Conservation (phyloP, 148 eudicot genomes). For the Talinum fruticosum region DNA sequence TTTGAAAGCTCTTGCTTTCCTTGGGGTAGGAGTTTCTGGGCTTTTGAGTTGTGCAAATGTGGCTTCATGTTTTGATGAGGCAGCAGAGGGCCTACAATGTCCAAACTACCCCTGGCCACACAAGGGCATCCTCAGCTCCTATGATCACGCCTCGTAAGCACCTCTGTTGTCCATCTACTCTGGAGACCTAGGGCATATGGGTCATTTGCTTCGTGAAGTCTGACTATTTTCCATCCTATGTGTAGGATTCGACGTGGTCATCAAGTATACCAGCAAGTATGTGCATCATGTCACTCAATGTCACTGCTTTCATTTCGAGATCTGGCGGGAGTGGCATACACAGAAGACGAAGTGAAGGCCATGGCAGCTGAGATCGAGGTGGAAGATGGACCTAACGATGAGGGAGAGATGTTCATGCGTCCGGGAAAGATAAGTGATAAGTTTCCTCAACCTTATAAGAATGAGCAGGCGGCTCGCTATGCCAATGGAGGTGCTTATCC, state of each 20-base stretch:
- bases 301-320: constrained; percentile 66
- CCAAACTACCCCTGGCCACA: constrained; percentile 85
- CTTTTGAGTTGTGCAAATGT: constrained; percentile 52
- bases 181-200: no score
- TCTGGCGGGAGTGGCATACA: constrained; percentile 71
- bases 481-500: constrained; percentile 95
- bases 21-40: constrained; percentile 62
- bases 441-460: constrained; percentile 64
- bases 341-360: constrained; percentile 72
- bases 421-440: constrained; percentile 73
- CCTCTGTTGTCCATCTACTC: not conserved
- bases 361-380: constrained; percentile 84
- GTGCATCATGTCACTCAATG: constrained; percentile 85
- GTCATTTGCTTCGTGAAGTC: not conserved
- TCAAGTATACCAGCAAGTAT: constrained; percentile 72
- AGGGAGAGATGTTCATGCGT: constrained; percentile 78
- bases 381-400: constrained; percentile 72
- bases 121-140: constrained; percentile 75
- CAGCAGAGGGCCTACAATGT: constrained; percentile 65
- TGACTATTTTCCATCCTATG: not conserved
- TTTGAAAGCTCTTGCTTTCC: constrained; percentile 37
- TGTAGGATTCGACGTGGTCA: constrained; percentile 72
- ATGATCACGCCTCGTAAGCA: constrained; percentile 88
- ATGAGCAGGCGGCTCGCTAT: constrained; percentile 77
- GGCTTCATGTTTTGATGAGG: constrained; percentile 57